These are phyloP conservation scores for Ambrosia trifida DNA, from an alignment of 129 eudicot species.

Conservation along the genomic window DNA sequence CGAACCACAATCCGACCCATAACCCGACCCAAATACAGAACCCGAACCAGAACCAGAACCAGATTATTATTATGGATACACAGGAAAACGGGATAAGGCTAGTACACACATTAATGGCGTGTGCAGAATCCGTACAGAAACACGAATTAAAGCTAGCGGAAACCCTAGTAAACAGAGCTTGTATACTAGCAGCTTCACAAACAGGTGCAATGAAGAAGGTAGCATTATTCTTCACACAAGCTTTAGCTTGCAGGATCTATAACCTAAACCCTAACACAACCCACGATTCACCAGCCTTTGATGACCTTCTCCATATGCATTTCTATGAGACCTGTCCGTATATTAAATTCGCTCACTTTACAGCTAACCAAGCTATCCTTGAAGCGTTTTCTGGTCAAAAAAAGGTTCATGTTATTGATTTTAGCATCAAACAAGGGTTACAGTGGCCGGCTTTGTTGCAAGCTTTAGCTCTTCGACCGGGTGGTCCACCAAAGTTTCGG, in stretches of 20 bases:
- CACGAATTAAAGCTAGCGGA: constrained; percentile 55
- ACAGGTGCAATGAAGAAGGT: constrained; percentile 83
- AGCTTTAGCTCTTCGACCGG: constrained; percentile 62
- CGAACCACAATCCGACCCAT: constrained; percentile 14
- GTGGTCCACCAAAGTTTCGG: constrained; percentile 79
- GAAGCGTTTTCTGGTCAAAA: constrained; percentile 65
- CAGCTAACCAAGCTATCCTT: constrained; percentile 83
- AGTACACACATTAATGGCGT: constrained; percentile 73
- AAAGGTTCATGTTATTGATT: constrained; percentile 79
- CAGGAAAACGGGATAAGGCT: constrained; percentile 75
- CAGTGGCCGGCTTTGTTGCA: constrained; percentile 96
- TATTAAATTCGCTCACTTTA: constrained; percentile 86
- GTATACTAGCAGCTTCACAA: constrained; percentile 58
- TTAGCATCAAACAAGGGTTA: constrained; percentile 83
- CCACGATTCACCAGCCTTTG: constrained; percentile 50
- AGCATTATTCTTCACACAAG: constrained; percentile 80
- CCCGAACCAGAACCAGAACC: constrained; percentile 13
- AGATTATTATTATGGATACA: constrained; percentile 61
- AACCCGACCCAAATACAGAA: too few relatives aligned
- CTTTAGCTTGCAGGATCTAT: constrained; percentile 64
- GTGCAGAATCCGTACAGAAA: constrained; percentile 75
- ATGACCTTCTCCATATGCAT: constrained; percentile 58
- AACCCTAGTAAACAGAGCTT: constrained; percentile 64
- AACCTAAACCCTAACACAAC: constrained; percentile 38
- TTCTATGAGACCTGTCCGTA: constrained; percentile 84